A percentile compares a stretch with the other conserved stretches of the same genome.
phyloP scores from a whole-genome alignment of 805 yeast genomes.

The Sugiyamaella floridensis region DNA sequence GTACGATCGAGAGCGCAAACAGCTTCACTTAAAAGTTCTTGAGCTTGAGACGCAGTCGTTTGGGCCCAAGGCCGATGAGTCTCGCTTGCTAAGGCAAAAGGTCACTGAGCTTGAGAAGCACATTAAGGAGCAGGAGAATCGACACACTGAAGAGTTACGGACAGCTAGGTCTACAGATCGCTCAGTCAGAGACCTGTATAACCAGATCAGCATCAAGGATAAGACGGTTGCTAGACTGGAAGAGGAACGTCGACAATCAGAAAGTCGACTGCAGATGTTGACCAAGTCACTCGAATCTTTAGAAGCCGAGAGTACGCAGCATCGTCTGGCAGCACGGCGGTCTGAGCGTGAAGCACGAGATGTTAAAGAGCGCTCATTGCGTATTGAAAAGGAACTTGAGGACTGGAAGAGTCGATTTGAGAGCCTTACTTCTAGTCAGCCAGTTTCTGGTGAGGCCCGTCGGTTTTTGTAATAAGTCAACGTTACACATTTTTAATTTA shows the following conservation, averaged over 20 bases:
- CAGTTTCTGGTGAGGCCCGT: neutral
- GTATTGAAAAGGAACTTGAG: constrained; percentile 48
- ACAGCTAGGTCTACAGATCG: constrained; percentile 21
- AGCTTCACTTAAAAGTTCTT: constrained; percentile 20
- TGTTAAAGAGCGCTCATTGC: constrained; percentile 41
- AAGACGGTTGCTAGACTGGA: constrained; percentile 28
- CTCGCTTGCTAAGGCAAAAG: constrained; percentile 12
- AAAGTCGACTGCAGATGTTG: constrained; percentile 39
- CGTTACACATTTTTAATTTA: neutral
- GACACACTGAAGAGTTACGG: constrained; percentile 17
- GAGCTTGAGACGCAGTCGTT: constrained; percentile 22
- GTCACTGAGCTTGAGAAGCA: constrained; percentile 22
- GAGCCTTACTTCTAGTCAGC: constrained; percentile 4
- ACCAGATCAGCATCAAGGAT: constrained; percentile 25
- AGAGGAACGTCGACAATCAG: constrained; percentile 48
- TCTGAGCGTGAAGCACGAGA: constrained; percentile 47
- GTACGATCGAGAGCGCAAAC: constrained; percentile 30
- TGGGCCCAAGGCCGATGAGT: constrained; percentile 16
- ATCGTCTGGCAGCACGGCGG: constrained; percentile 35
- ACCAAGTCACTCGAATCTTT: constrained; percentile 30
- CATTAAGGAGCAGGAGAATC: constrained; percentile 16
- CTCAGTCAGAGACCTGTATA: constrained; percentile 21
- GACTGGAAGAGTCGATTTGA: constrained; percentile 26
- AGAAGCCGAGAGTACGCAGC: constrained; percentile 34
- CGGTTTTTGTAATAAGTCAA: neutral